Percentiles rank a stretch among this genome's conserved stretches.
phyloP scores from a whole-genome alignment of 2,329 filamentous ascomycete species.

The Aspergillus tanneri region DNA sequence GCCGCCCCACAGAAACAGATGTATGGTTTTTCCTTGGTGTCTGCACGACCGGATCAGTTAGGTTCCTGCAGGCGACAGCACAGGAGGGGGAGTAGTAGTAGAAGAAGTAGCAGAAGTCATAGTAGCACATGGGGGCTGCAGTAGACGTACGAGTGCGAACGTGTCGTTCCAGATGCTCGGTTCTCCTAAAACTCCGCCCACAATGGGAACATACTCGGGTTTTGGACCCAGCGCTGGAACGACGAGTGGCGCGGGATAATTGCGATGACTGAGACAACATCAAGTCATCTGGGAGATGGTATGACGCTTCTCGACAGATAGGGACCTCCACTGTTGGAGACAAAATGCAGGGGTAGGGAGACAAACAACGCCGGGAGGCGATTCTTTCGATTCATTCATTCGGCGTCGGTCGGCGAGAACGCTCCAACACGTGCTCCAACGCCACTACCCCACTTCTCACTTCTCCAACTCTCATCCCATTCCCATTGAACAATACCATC shows the following conservation, averaged over 20 bases:
- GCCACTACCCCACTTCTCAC: not conserved
- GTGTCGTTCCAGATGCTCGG: slow-evolving; percentile 38
- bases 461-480: not conserved
- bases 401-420: too few species aligned
- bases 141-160: slow-evolving; percentile 35
- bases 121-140: not conserved
- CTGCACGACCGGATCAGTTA: slow-evolving; percentile 21
- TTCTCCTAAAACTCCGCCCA: slow-evolving; percentile 35
- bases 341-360: slow-evolving; percentile 6
- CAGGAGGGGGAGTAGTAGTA: too few species aligned
- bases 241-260: slow-evolving; percentile 23
- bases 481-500: not conserved
- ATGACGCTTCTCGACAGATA: slow-evolving; percentile 3
- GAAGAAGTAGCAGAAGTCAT: not conserved
- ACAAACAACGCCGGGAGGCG: too few species aligned
- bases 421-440: slow-evolving; percentile 1
- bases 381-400: too few species aligned
- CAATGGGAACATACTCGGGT: slow-evolving; percentile 35
- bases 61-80: not conserved
- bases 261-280: slow-evolving; percentile 36
- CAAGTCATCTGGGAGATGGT: slow-evolving; percentile 24
- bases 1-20: slow-evolving; percentile 38
- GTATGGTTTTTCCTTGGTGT: slow-evolving; percentile 39
- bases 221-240: slow-evolving; percentile 29
- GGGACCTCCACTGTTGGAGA: slow-evolving; percentile 24